Conservation (phyloP, 2,329 filamentous ascomycete species). For the Epichloe bromicola region DNA sequence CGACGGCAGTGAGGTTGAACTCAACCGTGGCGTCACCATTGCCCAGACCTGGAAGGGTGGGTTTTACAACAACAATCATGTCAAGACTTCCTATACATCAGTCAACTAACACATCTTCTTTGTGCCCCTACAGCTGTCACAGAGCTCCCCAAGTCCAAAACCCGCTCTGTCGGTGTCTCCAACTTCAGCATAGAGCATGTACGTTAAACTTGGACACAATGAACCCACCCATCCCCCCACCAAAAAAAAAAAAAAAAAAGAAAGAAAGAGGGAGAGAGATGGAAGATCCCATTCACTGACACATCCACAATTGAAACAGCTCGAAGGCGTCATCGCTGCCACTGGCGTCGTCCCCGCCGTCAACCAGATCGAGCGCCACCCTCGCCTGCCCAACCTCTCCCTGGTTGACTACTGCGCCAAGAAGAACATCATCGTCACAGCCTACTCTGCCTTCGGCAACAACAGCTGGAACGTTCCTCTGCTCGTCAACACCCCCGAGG, state of each 20-base stretch:
- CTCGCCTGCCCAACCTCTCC: conserved; percentile 43
- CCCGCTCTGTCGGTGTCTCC: conserved; percentile 56
- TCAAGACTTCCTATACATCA: not conserved
- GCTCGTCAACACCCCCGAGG: conserved; percentile 42
- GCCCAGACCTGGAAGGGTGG: conserved; percentile 32
- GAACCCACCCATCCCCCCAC: not conserved
- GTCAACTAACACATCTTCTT: not conserved
- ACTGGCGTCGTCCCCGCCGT: conserved; percentile 46
- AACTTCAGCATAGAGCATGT: conserved; percentile 53
- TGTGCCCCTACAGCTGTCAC: conserved; percentile 26
- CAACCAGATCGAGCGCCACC: conserved; percentile 59
- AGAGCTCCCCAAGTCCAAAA: conserved; percentile 46
- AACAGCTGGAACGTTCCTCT: conserved; percentile 32
- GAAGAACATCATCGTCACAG: conserved; percentile 54
- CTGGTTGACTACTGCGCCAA: conserved; percentile 46
- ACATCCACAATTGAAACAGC: conserved; percentile 10
- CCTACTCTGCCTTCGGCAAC: conserved; percentile 46
- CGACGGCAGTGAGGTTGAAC: conserved; percentile 20
- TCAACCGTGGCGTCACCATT: conserved; percentile 31
- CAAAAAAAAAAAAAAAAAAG: not conserved
- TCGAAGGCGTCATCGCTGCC: conserved; percentile 42
- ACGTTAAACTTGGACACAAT: conserved; percentile 8
- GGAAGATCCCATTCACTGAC: not conserved
- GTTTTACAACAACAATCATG: not conserved
- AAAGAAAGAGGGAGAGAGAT: no score